A percentile compares a stretch with the other conserved stretches of the same genome.
These are phyloP conservation scores for Phytophthora megakarya DNA, from an alignment of 352 stramenopile genomes.

Conservation along the genomic window DNA sequence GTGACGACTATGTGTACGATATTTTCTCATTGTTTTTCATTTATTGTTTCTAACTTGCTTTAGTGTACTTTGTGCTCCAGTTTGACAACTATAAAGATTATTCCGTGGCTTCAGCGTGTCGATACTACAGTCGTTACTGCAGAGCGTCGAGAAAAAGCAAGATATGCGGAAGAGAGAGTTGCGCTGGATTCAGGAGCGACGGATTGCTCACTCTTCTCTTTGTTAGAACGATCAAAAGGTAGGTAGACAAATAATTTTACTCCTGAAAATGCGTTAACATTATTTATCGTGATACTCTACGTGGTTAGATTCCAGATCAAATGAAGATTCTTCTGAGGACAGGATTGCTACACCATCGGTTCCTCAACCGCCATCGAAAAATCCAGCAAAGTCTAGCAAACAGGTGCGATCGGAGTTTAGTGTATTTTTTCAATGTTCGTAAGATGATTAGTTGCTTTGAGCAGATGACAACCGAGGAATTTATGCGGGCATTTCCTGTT, in stretches of 20 bases:
- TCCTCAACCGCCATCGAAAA: not conserved
- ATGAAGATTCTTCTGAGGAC: not conserved
- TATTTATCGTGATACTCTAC: not conserved
- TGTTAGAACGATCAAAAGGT: slow-evolving; percentile 24
- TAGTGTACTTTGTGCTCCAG: slow-evolving; percentile 8
- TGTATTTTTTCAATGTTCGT: not conserved
- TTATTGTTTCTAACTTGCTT: not conserved
- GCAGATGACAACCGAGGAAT: slow-evolving; percentile 58
- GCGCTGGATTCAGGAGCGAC: slow-evolving; percentile 41
- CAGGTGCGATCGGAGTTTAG: slow-evolving; percentile 20
- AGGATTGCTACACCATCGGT: not conserved
- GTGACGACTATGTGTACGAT: slow-evolving; percentile 51
- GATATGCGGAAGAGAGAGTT: slow-evolving; percentile 42
- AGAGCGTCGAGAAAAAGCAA: slow-evolving; percentile 47
- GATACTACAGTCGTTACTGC: slow-evolving; percentile 53
- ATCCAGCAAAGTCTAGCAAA: slow-evolving; percentile 19
- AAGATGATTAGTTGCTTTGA: not conserved
- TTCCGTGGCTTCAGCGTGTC: slow-evolving; percentile 60
- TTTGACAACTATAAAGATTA: slow-evolving; percentile 37
- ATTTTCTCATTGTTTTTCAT: not conserved
- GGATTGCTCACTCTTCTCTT: slow-evolving; percentile 34
- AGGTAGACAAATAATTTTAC: not conserved
- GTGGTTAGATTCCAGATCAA: slow-evolving; percentile 1
- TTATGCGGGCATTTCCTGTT: slow-evolving; percentile 70
- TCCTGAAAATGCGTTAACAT: not conserved